phyloP scores from a whole-genome alignment of 75 land plant genomes.

The Azolla pinnata region DNA sequence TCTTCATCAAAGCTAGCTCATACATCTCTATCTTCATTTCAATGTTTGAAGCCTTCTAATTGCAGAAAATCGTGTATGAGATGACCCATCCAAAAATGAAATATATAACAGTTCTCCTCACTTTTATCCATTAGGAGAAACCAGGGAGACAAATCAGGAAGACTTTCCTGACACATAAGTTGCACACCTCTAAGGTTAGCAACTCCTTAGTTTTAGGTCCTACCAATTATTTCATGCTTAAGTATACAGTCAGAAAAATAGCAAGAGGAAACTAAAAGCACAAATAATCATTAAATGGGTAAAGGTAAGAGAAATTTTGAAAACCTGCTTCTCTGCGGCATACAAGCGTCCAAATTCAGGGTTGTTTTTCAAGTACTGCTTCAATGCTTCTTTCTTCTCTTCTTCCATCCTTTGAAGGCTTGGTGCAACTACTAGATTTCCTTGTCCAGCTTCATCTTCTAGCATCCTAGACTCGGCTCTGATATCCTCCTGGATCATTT shows the following conservation, averaged over 20 bases:
- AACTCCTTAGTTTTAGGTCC: neutral
- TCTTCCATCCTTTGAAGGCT: constrained; percentile 5
- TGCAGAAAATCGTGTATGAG: too few relatives aligned
- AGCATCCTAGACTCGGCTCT: neutral
- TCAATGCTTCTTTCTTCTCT: constrained; percentile 8
- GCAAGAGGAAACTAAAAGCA: too few relatives aligned
- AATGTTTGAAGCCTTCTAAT: too few relatives aligned
- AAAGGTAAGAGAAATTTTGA: neutral
- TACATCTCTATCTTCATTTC: too few relatives aligned
- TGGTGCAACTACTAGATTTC: constrained; percentile 1
- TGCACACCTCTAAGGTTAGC: neutral
- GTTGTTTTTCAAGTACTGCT: constrained; percentile 15
- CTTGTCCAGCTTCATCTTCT: neutral
- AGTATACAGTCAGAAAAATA: too few relatives aligned
- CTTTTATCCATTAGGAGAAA: neutral
- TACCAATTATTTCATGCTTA: neutral
- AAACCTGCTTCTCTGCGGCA: constrained; percentile 9
- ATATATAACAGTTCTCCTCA: too few relatives aligned
- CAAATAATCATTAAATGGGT: too few relatives aligned
- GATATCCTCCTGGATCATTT: neutral
- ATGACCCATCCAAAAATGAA: too few relatives aligned
- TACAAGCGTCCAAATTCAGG: constrained; percentile 15
- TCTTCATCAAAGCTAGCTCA: too few relatives aligned
- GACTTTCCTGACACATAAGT: neutral
- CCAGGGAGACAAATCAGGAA: neutral